Evolutionary conservation across 179 eudicot genomes (phyloP).

Genomic region (Spinacia oleracea): DNA sequence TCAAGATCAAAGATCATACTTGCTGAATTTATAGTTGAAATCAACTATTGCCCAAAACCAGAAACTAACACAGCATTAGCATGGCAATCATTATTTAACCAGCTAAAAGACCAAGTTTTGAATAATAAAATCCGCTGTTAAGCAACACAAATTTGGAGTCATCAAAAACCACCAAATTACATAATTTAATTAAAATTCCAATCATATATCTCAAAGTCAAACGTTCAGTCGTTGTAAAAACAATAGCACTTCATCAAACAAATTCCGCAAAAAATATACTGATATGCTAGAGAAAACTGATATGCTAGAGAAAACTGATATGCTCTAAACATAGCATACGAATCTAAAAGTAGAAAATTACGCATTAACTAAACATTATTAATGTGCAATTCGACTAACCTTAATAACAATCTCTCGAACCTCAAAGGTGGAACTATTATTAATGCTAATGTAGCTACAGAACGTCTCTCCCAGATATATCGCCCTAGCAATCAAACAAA

Average conservation of each 20-base stretch:
- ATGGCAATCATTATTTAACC: too few relatives aligned
- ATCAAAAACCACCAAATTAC: too few relatives aligned
- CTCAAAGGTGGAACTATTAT: constrained; percentile 83
- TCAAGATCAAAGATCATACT: too few relatives aligned
- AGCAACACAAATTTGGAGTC: too few relatives aligned
- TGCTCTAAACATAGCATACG: too few relatives aligned
- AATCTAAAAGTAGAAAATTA: background rate
- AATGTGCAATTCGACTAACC: constrained; percentile 42
- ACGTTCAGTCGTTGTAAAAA: background rate
- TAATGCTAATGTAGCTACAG: constrained; percentile 92
- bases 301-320: background rate
- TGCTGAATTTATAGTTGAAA: too few relatives aligned
- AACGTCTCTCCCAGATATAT: constrained; percentile 98
- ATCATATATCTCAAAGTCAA: background rate
- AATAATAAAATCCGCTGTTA: too few relatives aligned
- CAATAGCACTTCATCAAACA: background rate
- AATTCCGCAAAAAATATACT: background rate
- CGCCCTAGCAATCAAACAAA: constrained; percentile 48
- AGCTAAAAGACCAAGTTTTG: too few relatives aligned
- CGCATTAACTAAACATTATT: background rate
- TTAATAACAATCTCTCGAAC: constrained; percentile 79
- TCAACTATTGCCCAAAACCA: too few relatives aligned
- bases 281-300: background rate
- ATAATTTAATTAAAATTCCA: background rate
- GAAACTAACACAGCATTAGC: too few relatives aligned